Base-by-base conservation (phyloP, 495 filamentous ascomycete genomes). In the Cetradonia linearis region DNA sequence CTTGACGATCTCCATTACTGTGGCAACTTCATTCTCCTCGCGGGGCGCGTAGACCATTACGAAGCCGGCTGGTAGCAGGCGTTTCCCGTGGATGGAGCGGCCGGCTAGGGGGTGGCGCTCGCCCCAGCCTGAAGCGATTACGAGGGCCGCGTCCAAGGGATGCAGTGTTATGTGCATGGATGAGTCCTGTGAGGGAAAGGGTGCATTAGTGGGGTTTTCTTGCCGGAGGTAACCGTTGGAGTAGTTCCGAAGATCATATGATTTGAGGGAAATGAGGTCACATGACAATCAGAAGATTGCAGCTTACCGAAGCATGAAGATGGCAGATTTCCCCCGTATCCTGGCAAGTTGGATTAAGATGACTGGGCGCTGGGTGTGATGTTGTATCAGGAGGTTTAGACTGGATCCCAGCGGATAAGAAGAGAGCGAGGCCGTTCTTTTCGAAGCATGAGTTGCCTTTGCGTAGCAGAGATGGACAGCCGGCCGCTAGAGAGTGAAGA, bases 111-210 rank as follows among this genome's bases (percentile, higher is more conserved):
- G 87, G 71, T 95, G 89, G n/a, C 89, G 76, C 71, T 95, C 81
- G n/a, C 87, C 91, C 89, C 89, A 95, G 23, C 89, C 87, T 47
- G 81, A 82, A 60, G 90, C 83, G 37, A 95, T 73, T 23, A 95
- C 77, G 64, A 84, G 78, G 68, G 77, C 83, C 48, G 86, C 87
- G 70, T 96, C 91, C 31, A 85, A 81, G 1, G 88, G 88, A 59
- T 91, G 83, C 27, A 95, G 73, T 16, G 81, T 82, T 65, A 91
- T 67, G 71, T 96, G 91, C 75, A 91, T 73, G 8, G 82, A 86
- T 58, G 83, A 77, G 60, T 96, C 91, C 49, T 66, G 46, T 9
- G 33, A 23, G 31, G 5, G 20, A 46, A 53, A 20, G 2, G 16
- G 20, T 1, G 10, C 31, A 14, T 62, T 48, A 63, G 60, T 59